phyloP scores from a whole-genome alignment of 352 stramenopile species.

The Plasmopara viticola region DNA sequence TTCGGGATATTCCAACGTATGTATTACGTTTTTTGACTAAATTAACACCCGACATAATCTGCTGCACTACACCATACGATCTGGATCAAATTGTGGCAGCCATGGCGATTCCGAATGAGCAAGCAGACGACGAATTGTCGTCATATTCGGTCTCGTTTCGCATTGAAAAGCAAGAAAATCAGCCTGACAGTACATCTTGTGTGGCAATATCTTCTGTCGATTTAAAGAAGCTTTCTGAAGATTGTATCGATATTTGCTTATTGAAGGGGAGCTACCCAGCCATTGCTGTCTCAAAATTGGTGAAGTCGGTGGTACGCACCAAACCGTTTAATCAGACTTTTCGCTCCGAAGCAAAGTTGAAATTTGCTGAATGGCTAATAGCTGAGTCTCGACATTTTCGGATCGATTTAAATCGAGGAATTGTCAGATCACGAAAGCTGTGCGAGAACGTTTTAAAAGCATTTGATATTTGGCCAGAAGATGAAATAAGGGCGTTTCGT shows the following conservation, averaged over 20 bases:
- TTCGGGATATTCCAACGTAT: slow-evolving; percentile 56
- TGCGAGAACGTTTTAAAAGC: slow-evolving; percentile 17
- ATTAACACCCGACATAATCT: slow-evolving; percentile 27
- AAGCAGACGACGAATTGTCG: slow-evolving; percentile 18
- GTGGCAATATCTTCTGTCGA: slow-evolving; percentile 22
- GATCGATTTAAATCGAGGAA: slow-evolving; percentile 18
- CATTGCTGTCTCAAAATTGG: slow-evolving; percentile 15
- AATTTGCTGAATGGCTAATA: slow-evolving; percentile 25
- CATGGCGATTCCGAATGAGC: slow-evolving; percentile 6
- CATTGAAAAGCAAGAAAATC: slow-evolving; percentile 45
- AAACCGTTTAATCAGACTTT: slow-evolving; percentile 7
- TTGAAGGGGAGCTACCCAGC: slow-evolving; percentile 37
- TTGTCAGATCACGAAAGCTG: slow-evolving; percentile 8
- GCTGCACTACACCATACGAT: slow-evolving; percentile 20
- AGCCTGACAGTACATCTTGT: slow-evolving; percentile 33
- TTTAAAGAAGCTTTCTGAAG: slow-evolving; percentile 13
- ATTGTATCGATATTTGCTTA: slow-evolving; percentile 12
- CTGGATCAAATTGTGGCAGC: slow-evolving; percentile 13
- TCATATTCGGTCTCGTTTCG: slow-evolving; percentile 32
- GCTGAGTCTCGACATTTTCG: slow-evolving; percentile 12
- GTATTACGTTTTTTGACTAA: slow-evolving; percentile 48
- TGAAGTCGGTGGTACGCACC: slow-evolving; percentile 5
- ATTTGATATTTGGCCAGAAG: slow-evolving; percentile 29
- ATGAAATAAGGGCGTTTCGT: slow-evolving; percentile 13
- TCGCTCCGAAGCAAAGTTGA: background rate